Evolutionary conservation across 2,329 filamentous ascomycete species (phyloP), one percentile per base, ranked within the genome.

Genomic region (Stachybotrys chartarum): DNA sequence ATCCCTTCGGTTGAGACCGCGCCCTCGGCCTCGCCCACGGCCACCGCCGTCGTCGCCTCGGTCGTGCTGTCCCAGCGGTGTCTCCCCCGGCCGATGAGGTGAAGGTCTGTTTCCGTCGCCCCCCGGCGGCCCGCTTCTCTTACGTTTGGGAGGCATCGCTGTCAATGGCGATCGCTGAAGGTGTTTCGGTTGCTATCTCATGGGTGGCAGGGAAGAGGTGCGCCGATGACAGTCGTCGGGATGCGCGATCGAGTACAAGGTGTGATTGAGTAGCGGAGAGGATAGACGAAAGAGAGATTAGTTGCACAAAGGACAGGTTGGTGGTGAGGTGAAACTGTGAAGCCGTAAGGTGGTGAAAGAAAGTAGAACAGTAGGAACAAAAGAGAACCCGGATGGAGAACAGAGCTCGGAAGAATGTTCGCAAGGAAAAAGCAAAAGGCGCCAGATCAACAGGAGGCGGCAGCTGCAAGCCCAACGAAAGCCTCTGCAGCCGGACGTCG

Each of bases 41-140:
- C 74, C 74, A 60, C 72, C 70, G 45, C 72, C 73, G 64, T 81
- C 76, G 60, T 79, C 77, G 35, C 35, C 35, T 70, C 79, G 71
- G 54, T 86, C 83, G 67, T 85, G 81, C 59, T 84, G 82, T 48
- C 73, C 81, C 54, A 84, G 65, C 45, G 70, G 65, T 7, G 78
- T 78, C 61, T 85, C 80, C 53, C 75, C 77, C 50, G 84, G 83
- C 39, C 83, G 81, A 69, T 87, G 83, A 53, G 85, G 84, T 52
- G 84, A 80, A 18, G 83, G 83, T 57, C 84, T 76, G 59, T 71
- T 71, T 55, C 72, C 75, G 56, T 84, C 80, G 58, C 71, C 69
- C 57, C 73, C 72, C 53, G 69, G 70, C 60, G 80, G 74, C 51
- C 82, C 79, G 65, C 74, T 73, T 68, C 80, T 78, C 77, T 84